Evolutionary conservation across 1,139 yeast genomes (phyloP).

Genomic region (Diutina neorugosa): DNA sequence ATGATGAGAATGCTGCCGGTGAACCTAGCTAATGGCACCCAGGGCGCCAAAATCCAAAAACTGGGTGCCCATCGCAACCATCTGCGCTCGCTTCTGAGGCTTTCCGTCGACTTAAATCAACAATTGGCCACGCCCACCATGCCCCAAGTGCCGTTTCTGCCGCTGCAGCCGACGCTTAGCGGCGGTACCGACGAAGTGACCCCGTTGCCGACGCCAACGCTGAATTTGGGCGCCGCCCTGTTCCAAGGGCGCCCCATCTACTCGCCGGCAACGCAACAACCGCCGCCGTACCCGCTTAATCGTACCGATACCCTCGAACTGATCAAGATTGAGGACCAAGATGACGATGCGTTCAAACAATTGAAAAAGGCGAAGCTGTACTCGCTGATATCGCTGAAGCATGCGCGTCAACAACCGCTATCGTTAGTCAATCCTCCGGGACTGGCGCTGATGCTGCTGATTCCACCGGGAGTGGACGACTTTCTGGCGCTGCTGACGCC

Average conservation of each 20-base stretch:
- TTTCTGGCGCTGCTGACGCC: slow-evolving; percentile 3
- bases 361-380: slow-evolving; percentile 27
- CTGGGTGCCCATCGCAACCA: slow-evolving; percentile 27
- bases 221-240: slow-evolving; percentile 5
- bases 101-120: slow-evolving; percentile 6
- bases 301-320: slow-evolving; percentile 18
- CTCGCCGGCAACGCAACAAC: background rate
- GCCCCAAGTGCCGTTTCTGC: slow-evolving; percentile 9
- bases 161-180: background rate
- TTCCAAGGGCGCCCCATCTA: background rate
- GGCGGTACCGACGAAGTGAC: slow-evolving; percentile 15
- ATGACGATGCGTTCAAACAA: slow-evolving; percentile 34
- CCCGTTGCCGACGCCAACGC: slow-evolving; percentile 21
- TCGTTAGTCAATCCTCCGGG: slow-evolving; percentile 1
- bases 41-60: slow-evolving; percentile 17
- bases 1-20: slow-evolving; percentile 19
- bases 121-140: slow-evolving; percentile 9
- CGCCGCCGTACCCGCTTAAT: slow-evolving; percentile 8
- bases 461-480: background rate
- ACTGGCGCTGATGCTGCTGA: background rate
- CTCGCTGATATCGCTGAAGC: slow-evolving; percentile 7
- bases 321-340: slow-evolving; percentile 28
- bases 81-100: slow-evolving; percentile 13
- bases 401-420: background rate
- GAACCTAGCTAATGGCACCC: slow-evolving; percentile 11